Evolutionary conservation across 139 green algal genomes (phyloP), one percentile per base, ranked within the genome.

Genomic region (Gonium pectorale): DNA sequence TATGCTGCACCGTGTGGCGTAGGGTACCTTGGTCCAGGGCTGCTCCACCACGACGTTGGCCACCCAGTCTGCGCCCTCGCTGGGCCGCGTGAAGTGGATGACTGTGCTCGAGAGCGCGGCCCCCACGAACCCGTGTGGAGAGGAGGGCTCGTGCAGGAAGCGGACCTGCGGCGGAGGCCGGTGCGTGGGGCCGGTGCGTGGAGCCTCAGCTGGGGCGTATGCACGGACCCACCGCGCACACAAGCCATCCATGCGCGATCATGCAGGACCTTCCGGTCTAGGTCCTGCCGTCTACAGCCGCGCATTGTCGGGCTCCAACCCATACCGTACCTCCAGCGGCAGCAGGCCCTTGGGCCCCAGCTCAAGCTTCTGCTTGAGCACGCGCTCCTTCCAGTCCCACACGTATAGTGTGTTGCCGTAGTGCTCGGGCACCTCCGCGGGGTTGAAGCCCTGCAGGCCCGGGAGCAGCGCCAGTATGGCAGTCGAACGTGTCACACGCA

Each of bases 101-200:
- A 98, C 69, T 67, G 93, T 96, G 67, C 88, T 94, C 31, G 89
- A 94, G n/a, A 98, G 92, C 8, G 95, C 95, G 35, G 89, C 86
- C 8, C 92, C 95, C 59, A 96, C 90, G 70, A 90, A 98, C 81
- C 91, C 95, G 51, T 94, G 87, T 0, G 93, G 78, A 35, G 84
- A 49, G n/a, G 52, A 22, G 44, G 95, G 95, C 41, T 98, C 80
- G 83, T 98, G 95, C 84, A 93, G 67, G 81, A 98, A 98, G 59
- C 95, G 90, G 43, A 93, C 80, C 84, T 91, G 72, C 2, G 22
- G n/a, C 11, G 3, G 31, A n/a, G n/a, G n/a, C n/a, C n/a, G n/a
- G n/a, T n/a, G n/a, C n/a, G n/a, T n/a, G n/a, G n/a, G n/a, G n/a
- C n/a, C n/a, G n/a, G n/a, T n/a, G n/a, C n/a, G n/a, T n/a, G n/a